Evolutionary conservation across 2,329 filamentous ascomycete genomes (phyloP).

Genomic region (Paracorniculantispora psalliotae): DNA sequence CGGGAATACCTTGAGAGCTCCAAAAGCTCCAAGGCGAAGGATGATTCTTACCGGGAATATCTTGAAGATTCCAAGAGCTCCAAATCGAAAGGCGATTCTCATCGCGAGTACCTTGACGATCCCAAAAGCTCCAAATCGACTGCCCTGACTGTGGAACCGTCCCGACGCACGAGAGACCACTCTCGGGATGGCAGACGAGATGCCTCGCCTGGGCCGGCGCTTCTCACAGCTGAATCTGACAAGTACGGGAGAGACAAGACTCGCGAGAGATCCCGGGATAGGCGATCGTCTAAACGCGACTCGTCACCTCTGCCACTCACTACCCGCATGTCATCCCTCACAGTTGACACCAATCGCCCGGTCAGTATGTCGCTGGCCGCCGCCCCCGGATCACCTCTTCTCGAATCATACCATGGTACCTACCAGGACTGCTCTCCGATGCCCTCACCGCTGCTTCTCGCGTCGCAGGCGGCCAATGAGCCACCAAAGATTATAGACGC

Average conservation of each 20-base stretch:
- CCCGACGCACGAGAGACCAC: constrained; percentile 30
- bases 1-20: constrained; percentile 27
- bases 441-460: constrained; percentile 70
- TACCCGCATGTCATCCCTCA: constrained; percentile 48
- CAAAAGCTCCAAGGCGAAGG: constrained; percentile 30
- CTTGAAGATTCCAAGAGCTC: constrained; percentile 33
- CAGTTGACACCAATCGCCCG: constrained; percentile 42
- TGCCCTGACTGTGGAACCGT: constrained; percentile 39
- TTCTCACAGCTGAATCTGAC: constrained; percentile 20
- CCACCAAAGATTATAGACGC: constrained; percentile 45
- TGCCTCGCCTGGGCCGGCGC: constrained; percentile 21
- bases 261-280: constrained; percentile 22
- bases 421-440: constrained; percentile 94
- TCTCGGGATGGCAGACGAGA: constrained; percentile 30
- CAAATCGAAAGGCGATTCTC: constrained; percentile 12
- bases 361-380: constrained; percentile 42
- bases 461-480: constrained; percentile 43
- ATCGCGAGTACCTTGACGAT: constrained; percentile 25
- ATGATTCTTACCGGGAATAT: constrained; percentile 13
- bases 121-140: constrained; percentile 33
- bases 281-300: constrained; percentile 34
- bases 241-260: constrained; percentile 12
- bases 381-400: constrained; percentile 74
- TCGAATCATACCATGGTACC: constrained; percentile 89
- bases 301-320: constrained; percentile 45